Evolutionary conservation across 1,284 basidiomycete genomes (phyloP), one percentile per base, ranked within the genome.

Genomic region (Cutaneotrichosporon sp.): DNA sequence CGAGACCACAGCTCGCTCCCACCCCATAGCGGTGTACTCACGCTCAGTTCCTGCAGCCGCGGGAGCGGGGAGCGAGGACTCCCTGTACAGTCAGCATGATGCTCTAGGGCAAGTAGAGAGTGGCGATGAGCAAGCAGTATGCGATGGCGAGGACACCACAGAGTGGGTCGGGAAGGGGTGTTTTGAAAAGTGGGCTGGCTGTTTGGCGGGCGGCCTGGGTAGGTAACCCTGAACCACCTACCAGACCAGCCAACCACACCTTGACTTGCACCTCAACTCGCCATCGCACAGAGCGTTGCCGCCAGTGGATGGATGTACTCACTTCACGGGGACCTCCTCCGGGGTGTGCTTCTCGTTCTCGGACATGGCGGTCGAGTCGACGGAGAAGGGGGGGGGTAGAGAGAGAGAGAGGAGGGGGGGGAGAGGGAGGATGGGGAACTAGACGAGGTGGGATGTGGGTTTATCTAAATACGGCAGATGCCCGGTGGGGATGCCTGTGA

Each of bases 281-380:
- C 45, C 45, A 25, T 25, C 22, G 45, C 22, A 45, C 4, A 20
- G n/a, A 45, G 11, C 22, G 22, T 25, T 25, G 45, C 25, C 25
- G 38, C 38, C 16, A n/a, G 18, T n/a, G 38, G 38, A 16, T 25
- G 24, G 20, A 13, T 16, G 4, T 25, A 76, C 75, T 70, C 60
- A 77, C 75, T 75, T 73, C 69, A 68, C 63, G 66, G 74, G 73
- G 65, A 67, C 69, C 69, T 74, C 73, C 66, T 73, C 65, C 71
- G 56, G 71, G 60, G 58, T 72, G 68, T 57, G 69, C 71, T 76
- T 75, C 67, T 77, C 76, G 68, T 72, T 67, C 60, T 71, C 66
- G 51, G 73, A 74, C 71, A 74, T 76, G 66, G 56, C 68, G 59
- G 50, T 53, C 38, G 55, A 58, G 46, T 47, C 54, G 25, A 60